Evolutionary conservation across 108 stramenopile species (phyloP), one percentile per base, ranked within the genome.

Genomic region (Nannochloropsis salina): DNA sequence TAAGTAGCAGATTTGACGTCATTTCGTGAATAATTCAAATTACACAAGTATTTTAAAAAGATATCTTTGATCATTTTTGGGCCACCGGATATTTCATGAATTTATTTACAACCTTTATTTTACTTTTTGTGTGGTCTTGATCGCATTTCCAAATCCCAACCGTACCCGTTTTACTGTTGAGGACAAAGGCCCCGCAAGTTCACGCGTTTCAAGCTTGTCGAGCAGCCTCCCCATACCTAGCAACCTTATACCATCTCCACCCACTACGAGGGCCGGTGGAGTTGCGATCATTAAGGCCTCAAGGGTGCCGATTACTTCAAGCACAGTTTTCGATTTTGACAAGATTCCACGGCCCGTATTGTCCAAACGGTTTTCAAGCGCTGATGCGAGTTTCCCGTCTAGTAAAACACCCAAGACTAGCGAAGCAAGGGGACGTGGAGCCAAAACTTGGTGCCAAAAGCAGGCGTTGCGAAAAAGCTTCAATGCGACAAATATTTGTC

Each of bases 161-260:
- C 61, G 61, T n/a, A 74, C n/a, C 61, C 61, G 61, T 6, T 74
- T 74, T 8, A 74, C 61, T n/a, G 61, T 74, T 3, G 20, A n/a
- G n/a, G 8, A 3, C 20, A 74, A n/a, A 15, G 61, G 8, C 15
- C 4, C 61, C 5, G 3, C 61, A 15, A 4, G 3, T n/a, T n/a
- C 61, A n/a, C 61, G 15, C 61, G 15, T 74, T n/a, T 74, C 61
- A 74, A 74, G 61, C 61, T 74, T 74, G 61, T 74, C 61, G n/a
- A 74, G 61, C 61, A 74, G n/a, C n/a, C 61, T 15, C 15, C n/a
- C 20, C 6, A 74, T n/a, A n/a, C 61, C 61, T n/a, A 74, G 20
- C 61, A 74, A 3, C 8, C 20, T 15, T n/a, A 15, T 0, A 4
- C 15, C 61, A 3, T n/a, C 61, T n/a, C n/a, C n/a, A 15, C n/a